A percentile compares a stretch with the other conserved stretches of the same genome.
phyloP scores from a whole-genome alignment of 2,329 filamentous ascomycete species.

The Alternaria conjuncta region DNA sequence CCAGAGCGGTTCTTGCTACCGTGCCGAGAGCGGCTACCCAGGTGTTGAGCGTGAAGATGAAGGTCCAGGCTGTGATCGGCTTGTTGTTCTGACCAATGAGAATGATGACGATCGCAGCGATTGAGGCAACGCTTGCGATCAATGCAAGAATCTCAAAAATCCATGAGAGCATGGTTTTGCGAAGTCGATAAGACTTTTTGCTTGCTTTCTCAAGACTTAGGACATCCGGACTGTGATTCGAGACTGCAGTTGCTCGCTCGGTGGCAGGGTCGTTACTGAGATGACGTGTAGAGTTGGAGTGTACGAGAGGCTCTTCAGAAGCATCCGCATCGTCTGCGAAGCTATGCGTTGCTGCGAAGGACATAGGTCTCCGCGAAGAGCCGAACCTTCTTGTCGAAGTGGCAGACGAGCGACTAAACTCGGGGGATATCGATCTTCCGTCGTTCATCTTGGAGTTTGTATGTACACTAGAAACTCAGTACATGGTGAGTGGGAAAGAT shows the following conservation, averaged over 20 bases:
- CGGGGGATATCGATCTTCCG: background rate
- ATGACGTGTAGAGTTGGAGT: background rate
- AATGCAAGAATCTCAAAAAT: background rate
- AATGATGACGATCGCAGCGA: constrained; percentile 7
- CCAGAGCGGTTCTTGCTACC: constrained; percentile 11
- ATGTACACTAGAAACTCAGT: background rate
- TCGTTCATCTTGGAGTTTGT: background rate
- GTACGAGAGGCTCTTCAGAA: background rate
- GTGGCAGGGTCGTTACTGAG: background rate
- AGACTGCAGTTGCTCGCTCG: background rate
- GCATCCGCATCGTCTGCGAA: background rate
- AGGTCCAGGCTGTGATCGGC: constrained; percentile 8
- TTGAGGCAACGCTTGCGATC: background rate
- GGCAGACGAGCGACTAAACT: background rate
- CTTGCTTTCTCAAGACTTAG: background rate
- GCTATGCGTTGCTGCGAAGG: background rate
- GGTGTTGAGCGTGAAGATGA: constrained; percentile 15
- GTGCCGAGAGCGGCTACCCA: constrained; percentile 14
- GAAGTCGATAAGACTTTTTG: background rate
- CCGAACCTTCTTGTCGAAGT: background rate
- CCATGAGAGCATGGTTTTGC: background rate
- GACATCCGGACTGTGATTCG: background rate
- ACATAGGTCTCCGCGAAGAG: background rate
- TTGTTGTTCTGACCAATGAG: constrained; percentile 6
- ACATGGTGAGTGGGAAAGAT: background rate